Evolutionary conservation across 1,284 basidiomycete genomes (phyloP), one percentile per base, ranked within the genome.

Genomic region (Amylostereum chailletii): DNA sequence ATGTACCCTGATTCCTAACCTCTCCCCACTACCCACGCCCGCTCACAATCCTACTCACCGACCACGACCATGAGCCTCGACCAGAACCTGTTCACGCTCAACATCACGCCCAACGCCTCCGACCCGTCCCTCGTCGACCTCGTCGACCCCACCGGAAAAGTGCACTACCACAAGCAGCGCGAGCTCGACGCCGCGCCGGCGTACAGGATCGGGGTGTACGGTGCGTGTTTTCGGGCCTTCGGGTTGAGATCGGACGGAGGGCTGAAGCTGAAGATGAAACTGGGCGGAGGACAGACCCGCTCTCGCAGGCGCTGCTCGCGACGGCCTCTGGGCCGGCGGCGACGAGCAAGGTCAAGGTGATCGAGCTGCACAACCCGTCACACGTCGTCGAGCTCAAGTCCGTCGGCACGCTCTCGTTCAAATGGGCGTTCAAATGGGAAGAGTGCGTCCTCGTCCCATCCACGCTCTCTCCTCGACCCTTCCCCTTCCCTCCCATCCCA

Each of bases 401-500:
- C 55, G 83, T 79, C 0, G 88, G 86, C 3, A 83, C 80, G 0
- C 63, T 92, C 45, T 72, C 78, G 2, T 90, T 90, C 65, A 76
- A 77, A 51, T 92, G 88, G 88, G 62, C 65, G 0, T 91, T 91
- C 65, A 75, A 75, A 60, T 90, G 86, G 85, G 86, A 90, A 70
- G 79, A 81, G 87, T 89, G 56, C 63, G 84, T 76, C 4, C 37
- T 32, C 32, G 9, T 11, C 44, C 3, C 3, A 11, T 29, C 1
- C 5, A 6, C 51, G 38, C 19, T 31, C 11, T 31, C 11, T 43
- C 42, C 19, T 39, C 34, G 10, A 6, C 7, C 33, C 32, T 30
- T n/a, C 10, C 37, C 34, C 45, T 8, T 34, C 11, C 26, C 34
- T 45, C 9, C 27, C 34, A 9, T 7, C 19, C 43, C 26, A 5